Base-by-base conservation (phyloP, 73 alveolate species). In the Symbiodinium natans region DNA sequence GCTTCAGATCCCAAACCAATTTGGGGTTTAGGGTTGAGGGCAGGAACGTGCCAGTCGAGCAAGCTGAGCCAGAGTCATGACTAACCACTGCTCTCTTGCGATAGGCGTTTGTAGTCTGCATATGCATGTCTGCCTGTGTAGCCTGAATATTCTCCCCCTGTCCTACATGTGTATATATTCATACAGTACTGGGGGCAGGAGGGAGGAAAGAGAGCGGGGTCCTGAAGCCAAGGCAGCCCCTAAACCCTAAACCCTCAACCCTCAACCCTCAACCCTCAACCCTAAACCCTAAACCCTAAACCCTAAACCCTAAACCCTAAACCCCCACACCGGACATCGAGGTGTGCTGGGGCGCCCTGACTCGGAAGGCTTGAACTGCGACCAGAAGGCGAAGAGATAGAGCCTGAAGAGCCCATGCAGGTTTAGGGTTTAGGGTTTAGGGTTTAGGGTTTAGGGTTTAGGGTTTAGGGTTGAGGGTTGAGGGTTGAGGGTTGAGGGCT, bases 291-390 rank as follows among this genome's bases (percentile, higher is more conserved):
- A 15, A 52, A 13, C 71, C 31, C 71, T 8, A 52, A 52, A 13
- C 5, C 59, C 59, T 13, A 46, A 52, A 29, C 71, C 71, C 71
- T 52, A 8, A 52, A 52, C 25, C 25, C 31, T 0, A 15, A 13
- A 52, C 6, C 27, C 71, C 27, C 6, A 52, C 6, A 52, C 71
- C 29, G 71, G 23, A 7, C n/a, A 10, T 0, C 71, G 71, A 52
- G 1, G 1, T 8, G 71, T 21, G 59, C 71, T 52, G 39, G 39
- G 85, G 95, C 71, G 41, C 8, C 80, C 95, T 1, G 71, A 73
- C 95, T 88, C 95, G 1, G 95, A 88, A 73, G 95, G 95, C 43
- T 88, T 88, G 86, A 88, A 88, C 71, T 88, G 95, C 10, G 95
- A 88, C 95, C 95, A 88, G 34, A 88, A 88, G 25, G 95, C 95